Base-by-base conservation (phyloP, 495 filamentous ascomycete genomes). In the Penicillium longicatenatum region DNA sequence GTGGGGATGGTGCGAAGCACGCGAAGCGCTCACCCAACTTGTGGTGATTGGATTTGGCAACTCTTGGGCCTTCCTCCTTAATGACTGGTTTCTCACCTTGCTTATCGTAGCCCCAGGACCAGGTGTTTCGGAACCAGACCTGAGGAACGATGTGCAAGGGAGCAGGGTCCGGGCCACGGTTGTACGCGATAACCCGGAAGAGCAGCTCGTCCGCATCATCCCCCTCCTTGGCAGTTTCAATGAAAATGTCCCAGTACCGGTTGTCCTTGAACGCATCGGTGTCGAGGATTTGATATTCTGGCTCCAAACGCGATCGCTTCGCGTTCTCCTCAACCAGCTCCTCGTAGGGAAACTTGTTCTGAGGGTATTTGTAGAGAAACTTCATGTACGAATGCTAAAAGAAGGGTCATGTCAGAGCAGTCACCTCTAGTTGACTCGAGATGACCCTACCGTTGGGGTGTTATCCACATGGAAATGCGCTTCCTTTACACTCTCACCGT, bases 351-450 rank as follows among this genome's bases (percentile, higher is more conserved):
- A 98, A 98, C 46, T 87, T 84, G 64, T 81, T 81, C 76, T 98
- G 93, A 1, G 93, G 93, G 63, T 97, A 96, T 72, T 97, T 98
- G 82, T 98, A 98, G 60, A 97, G 86, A 65, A 84, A 94, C 72
- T 98, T 98, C 93, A 98, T 98, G 78, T 98, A 98, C 20, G 93
- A 96, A 74, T 98, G 93, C 88, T 92, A 68, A 26, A 14, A 46
- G 35, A 46, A 45, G 33, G 21, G 1, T 50, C 14, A 29, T 35
- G 48, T 53, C 30, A 53, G 50, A 17, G 16, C 12, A 19, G n/a
- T 21, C 49, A 22, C 14, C 17, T n/a, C 14, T 29, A 17, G n/a
- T 19, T 11, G 6, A 6, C 50, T 35, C 41, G 17, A 20, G 17
- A 54, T 42, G 49, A 7, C 57, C 58, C 20, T 68, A 79, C 73